Percentiles rank a stretch among this genome's conserved stretches.
Evolutionary conservation across 495 filamentous ascomycete genomes (phyloP).

Genomic region (Melanomma pulvis-pyrius): DNA sequence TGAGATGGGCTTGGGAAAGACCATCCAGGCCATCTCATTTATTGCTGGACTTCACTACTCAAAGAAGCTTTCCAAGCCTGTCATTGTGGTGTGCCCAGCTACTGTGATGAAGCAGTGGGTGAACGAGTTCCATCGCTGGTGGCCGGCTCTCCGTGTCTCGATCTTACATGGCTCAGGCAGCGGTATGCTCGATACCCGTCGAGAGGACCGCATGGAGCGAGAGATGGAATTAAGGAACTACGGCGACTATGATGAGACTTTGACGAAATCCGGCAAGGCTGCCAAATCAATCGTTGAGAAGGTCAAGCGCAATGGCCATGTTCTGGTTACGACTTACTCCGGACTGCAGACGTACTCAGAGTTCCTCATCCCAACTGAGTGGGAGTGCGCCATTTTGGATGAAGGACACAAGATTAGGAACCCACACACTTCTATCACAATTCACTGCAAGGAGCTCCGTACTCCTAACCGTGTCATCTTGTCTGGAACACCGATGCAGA

Average conservation of each 20-base stretch:
- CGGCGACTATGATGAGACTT: slow-evolving; percentile 45
- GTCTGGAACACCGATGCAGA: slow-evolving; percentile 96
- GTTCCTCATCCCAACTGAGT: slow-evolving; percentile 75
- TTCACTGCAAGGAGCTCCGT: slow-evolving; percentile 86
- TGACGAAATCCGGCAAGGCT: slow-evolving; percentile 59
- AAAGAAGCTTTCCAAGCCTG: slow-evolving; percentile 76
- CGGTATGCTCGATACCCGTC: slow-evolving; percentile 83
- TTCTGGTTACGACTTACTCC: slow-evolving; percentile 92
- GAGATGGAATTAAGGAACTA: slow-evolving; percentile 55
- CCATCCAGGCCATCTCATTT: slow-evolving; percentile 90
- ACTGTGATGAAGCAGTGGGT: slow-evolving; percentile 97
- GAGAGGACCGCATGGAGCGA: slow-evolving; percentile 73
- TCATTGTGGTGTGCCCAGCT: slow-evolving; percentile 87
- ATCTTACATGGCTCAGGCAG: slow-evolving; percentile 94
- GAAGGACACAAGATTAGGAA: slow-evolving; percentile 98
- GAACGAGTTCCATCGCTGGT: slow-evolving; percentile 97
- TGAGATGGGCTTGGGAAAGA: slow-evolving; percentile 98
- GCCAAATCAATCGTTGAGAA: slow-evolving; percentile 78
- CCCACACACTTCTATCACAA: slow-evolving; percentile 87
- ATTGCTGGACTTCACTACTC: slow-evolving; percentile 89
- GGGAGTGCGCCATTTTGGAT: slow-evolving; percentile 92
- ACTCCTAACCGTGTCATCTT: slow-evolving; percentile 89
- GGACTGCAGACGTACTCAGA: slow-evolving; percentile 85
- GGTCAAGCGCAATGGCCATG: slow-evolving; percentile 84
- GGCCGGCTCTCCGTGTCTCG: slow-evolving; percentile 90